A percentile compares a stretch with the other conserved stretches of the same genome.
phyloP scores from a whole-genome alignment of 202 grass and related monocot species.

The Saccharum hybrid region DNA sequence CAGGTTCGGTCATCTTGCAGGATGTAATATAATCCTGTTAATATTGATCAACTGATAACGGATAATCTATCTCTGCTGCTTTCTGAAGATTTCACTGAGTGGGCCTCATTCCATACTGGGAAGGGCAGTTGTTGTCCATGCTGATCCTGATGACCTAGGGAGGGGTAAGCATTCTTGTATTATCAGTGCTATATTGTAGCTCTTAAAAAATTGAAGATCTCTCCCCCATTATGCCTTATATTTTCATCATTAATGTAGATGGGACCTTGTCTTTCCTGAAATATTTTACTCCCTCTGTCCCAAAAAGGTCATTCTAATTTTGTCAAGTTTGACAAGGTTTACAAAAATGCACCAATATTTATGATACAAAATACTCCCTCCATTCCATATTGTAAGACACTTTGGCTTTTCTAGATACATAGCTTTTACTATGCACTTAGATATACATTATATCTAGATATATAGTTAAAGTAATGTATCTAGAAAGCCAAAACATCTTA shows the following conservation, averaged over 20 bases:
- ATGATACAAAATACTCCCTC: neutral
- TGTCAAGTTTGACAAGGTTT: neutral
- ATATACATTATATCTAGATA: too few relatives aligned
- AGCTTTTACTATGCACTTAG: too few relatives aligned
- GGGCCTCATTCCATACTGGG: constrained; percentile 71
- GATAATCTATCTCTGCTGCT: constrained; percentile 37
- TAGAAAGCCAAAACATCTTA: too few relatives aligned
- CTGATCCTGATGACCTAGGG: constrained; percentile 76
- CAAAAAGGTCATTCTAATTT: neutral
- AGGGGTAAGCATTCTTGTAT: constrained; percentile 53
- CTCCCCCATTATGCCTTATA: neutral
- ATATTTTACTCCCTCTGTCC: neutral
- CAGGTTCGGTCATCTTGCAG: constrained; percentile 41
- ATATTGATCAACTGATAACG: constrained; percentile 18
- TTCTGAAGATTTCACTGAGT: constrained; percentile 57
- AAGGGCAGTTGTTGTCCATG: constrained; percentile 72
- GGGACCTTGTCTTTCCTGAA: neutral
- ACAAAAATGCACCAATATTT: neutral
- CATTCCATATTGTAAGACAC: too few relatives aligned
- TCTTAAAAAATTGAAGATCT: neutral
- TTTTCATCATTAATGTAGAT: constrained; percentile 16
- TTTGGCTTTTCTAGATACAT: too few relatives aligned
- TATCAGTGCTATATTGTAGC: constrained; percentile 1
- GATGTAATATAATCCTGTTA: constrained; percentile 11
- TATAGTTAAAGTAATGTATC: too few relatives aligned